Percentiles rank a stretch among this genome's conserved stretches.
These are phyloP conservation scores for Russula sp. DNA, from an alignment of 768 basidiomycete genomes.

Conservation along the genomic window DNA sequence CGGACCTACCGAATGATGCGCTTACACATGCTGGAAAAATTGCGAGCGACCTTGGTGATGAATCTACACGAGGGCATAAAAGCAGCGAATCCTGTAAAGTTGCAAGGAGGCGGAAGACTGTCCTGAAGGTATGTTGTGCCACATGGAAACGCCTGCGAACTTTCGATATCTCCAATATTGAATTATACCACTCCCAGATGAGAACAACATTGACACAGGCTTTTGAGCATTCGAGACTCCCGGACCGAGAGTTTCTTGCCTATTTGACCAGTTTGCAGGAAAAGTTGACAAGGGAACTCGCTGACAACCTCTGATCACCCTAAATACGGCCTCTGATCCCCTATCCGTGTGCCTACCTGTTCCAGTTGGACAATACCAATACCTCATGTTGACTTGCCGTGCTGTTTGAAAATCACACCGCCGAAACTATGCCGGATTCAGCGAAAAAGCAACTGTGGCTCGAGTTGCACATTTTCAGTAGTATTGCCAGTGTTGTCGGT, in stretches of 20 bases:
- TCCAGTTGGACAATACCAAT: neutral
- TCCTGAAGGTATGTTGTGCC: constrained; percentile 53
- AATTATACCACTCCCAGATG: constrained; percentile 45
- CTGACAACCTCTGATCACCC: constrained; percentile 35
- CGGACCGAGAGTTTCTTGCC: constrained; percentile 61
- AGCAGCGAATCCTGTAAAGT: constrained; percentile 61
- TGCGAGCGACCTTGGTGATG: constrained; percentile 54
- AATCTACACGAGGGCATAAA: constrained; percentile 56
- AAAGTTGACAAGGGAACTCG: constrained; percentile 60
- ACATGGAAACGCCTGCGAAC: neutral
- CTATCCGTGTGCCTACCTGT: neutral
- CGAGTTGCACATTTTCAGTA: neutral
- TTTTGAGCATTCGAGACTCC: constrained; percentile 66
- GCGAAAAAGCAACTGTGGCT: neutral
- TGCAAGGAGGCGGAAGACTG: constrained; percentile 59
- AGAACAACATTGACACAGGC: constrained; percentile 74
- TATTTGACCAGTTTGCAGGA: constrained; percentile 70
- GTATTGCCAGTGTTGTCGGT: neutral
- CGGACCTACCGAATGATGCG: constrained; percentile 77
- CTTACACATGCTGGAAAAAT: constrained; percentile 60
- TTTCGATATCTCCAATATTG: neutral
- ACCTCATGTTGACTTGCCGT: no score
- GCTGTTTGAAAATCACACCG: neutral
- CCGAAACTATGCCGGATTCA: neutral
- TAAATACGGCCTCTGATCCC: neutral